phyloP scores from a whole-genome alignment of 345 rosid species.

The Rubroshorea leprosula region DNA sequence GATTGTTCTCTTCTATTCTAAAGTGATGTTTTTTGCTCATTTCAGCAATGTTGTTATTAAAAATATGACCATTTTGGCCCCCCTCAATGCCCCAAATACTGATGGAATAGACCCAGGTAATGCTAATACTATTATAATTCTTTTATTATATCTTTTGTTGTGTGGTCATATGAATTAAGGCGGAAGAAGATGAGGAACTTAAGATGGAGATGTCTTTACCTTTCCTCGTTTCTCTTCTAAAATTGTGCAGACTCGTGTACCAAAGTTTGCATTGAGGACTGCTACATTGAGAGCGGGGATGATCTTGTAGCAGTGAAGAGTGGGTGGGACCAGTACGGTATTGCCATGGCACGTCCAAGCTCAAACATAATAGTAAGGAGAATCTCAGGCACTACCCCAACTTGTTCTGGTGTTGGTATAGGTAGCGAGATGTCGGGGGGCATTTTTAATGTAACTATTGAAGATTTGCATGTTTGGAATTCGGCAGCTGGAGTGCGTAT shows the following conservation, averaged over 20 bases:
- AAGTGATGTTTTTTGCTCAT: conserved; percentile 4
- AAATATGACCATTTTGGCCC: conserved; percentile 87
- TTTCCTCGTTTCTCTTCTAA: background rate
- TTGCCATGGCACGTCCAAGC: conserved; percentile 79
- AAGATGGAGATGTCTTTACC: background rate
- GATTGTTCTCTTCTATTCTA: too few relatives aligned
- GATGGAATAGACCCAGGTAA: conserved; percentile 97
- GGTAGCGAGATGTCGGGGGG: conserved; percentile 99
- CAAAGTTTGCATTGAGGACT: conserved; percentile 86
- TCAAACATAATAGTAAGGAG: conserved; percentile 65
- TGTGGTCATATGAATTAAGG: background rate
- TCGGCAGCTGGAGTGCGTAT: conserved; percentile 88
- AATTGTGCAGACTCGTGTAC: conserved; percentile 67
- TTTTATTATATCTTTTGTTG: background rate
- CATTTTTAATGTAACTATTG: conserved; percentile 52
- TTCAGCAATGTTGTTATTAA: conserved; percentile 80
- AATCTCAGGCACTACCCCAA: conserved; percentile 87
- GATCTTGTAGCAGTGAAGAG: conserved; percentile 96
- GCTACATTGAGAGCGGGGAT: conserved; percentile 92
- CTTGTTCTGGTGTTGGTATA: conserved; percentile 91
- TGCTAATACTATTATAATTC: conserved; percentile 1
- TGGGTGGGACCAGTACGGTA: conserved; percentile 97
- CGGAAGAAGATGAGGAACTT: background rate
- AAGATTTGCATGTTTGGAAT: conserved; percentile 80
- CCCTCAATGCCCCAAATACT: conserved; percentile 91